A percentile compares a stretch with the other conserved stretches of the same genome.
phyloP scores from a whole-genome alignment of 805 yeast genomes.

The Diddensiella transvaalensis region DNA sequence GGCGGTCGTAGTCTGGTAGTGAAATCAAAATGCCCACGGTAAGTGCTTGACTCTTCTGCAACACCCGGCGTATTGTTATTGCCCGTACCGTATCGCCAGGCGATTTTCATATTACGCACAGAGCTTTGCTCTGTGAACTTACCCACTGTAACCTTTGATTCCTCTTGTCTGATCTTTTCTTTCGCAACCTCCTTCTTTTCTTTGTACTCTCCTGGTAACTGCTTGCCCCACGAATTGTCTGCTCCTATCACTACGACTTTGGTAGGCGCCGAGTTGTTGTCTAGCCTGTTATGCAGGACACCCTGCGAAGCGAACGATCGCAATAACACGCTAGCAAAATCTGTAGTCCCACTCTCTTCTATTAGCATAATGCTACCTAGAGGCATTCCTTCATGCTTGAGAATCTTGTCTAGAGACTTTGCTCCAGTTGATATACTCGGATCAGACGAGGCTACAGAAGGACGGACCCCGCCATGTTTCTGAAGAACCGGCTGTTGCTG shows the following conservation, averaged over 20 bases:
- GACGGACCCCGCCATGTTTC: slow-evolving; percentile 59
- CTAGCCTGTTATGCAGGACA: slow-evolving; percentile 52
- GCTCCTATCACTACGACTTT: slow-evolving; percentile 64
- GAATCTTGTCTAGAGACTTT: slow-evolving; percentile 64
- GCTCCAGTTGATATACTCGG: slow-evolving; percentile 80
- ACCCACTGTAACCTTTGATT: slow-evolving; percentile 63
- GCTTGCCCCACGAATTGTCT: slow-evolving; percentile 56
- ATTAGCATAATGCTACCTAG: slow-evolving; percentile 65
- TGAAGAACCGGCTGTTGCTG: neutral
- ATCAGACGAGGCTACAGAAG: slow-evolving; percentile 72
- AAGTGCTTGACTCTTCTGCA: slow-evolving; percentile 26
- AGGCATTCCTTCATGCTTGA: slow-evolving; percentile 85
- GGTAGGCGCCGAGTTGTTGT: slow-evolving; percentile 33
- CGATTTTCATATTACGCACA: slow-evolving; percentile 60
- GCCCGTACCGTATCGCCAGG: slow-evolving; percentile 81
- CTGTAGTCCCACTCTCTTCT: slow-evolving; percentile 86
- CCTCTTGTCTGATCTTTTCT: slow-evolving; percentile 28
- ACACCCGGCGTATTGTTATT: slow-evolving; percentile 23
- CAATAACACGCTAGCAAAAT: slow-evolving; percentile 67
- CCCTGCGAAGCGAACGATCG: slow-evolving; percentile 78
- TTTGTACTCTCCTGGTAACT: slow-evolving; percentile 72
- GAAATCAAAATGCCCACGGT: slow-evolving; percentile 68
- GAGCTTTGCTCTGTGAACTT: slow-evolving; percentile 42
- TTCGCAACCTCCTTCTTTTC: slow-evolving; percentile 45
- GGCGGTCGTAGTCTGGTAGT: slow-evolving; percentile 68